phyloP scores from a whole-genome alignment of 2,329 filamentous ascomycete genomes.

The Blastomyces gilchristii region DNA sequence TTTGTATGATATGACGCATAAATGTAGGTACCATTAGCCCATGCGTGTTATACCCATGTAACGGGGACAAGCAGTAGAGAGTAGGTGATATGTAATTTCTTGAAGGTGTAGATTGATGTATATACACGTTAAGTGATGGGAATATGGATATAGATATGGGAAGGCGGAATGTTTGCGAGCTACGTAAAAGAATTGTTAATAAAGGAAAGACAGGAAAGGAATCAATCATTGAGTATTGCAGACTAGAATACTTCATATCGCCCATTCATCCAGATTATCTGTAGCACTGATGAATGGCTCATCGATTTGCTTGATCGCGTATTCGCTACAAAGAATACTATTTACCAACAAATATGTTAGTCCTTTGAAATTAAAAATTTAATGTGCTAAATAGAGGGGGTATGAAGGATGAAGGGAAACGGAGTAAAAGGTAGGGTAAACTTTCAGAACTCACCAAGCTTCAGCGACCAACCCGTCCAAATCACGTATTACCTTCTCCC shows the following conservation, averaged over 20 bases:
- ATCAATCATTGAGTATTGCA: neutral
- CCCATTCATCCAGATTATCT: slow-evolving; percentile 76
- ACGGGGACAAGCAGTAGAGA: neutral
- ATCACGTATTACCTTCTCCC: slow-evolving; percentile 77
- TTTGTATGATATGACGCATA: neutral
- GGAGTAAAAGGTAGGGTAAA: neutral
- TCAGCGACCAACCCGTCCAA: slow-evolving; percentile 85
- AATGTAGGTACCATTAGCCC: neutral
- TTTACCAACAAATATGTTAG: slow-evolving; percentile 6
- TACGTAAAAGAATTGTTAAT: neutral
- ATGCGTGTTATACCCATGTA: neutral
- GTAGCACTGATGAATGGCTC: slow-evolving; percentile 72
- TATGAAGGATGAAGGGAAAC: neutral
- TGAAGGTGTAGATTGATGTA: neutral
- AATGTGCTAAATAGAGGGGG: neutral
- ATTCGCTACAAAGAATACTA: slow-evolving; percentile 86
- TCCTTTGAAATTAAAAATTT: neutral
- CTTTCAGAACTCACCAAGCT: slow-evolving; percentile 56
- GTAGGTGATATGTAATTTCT: neutral
- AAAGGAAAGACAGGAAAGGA: neutral
- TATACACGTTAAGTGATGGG: neutral
- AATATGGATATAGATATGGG: neutral
- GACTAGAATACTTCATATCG: slow-evolving; percentile 35
- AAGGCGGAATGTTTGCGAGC: no score
- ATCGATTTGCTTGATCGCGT: slow-evolving; percentile 88